Percentiles rank a stretch among this genome's conserved stretches.
Conservation (phyloP, 495 filamentous ascomycete species). For the Entonaema liquescens region DNA sequence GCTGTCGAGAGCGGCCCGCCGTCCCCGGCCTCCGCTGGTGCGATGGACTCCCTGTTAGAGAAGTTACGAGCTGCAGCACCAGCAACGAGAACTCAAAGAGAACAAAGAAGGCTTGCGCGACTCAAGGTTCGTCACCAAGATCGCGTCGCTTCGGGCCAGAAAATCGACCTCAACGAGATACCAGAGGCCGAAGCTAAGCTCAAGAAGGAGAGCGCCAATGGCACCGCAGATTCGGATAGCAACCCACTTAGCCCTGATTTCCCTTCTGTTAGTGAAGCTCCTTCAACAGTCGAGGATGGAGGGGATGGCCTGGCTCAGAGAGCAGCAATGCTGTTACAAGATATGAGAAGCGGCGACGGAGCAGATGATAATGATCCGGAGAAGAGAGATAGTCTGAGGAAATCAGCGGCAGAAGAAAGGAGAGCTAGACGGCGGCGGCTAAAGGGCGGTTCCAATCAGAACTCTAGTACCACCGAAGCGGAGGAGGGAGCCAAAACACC, state of each 20-base stretch:
- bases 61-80: slow-evolving; percentile 94
- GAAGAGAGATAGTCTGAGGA: slow-evolving; percentile 63
- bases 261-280: slow-evolving; percentile 52
- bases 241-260: slow-evolving; percentile 49
- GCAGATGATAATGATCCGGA: slow-evolving; percentile 66
- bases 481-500: slow-evolving; percentile 33
- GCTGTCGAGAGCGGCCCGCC: slow-evolving; percentile 58
- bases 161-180: slow-evolving; percentile 71
- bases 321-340: slow-evolving; percentile 82
- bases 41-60: slow-evolving; percentile 96
- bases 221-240: slow-evolving; percentile 46
- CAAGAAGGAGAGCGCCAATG: slow-evolving; percentile 27
- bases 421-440: slow-evolving; percentile 44
- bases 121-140: slow-evolving; percentile 92
- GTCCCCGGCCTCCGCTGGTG: slow-evolving; percentile 82
- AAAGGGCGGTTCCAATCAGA: slow-evolving; percentile 37
- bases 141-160: slow-evolving; percentile 86
- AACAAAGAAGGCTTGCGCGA: slow-evolving; percentile 84
- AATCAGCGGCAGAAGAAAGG: slow-evolving; percentile 54
- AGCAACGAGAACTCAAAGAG: slow-evolving; percentile 84
- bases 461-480: slow-evolving; percentile 25
- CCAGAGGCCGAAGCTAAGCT: slow-evolving; percentile 55
- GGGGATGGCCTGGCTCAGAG: slow-evolving; percentile 83
- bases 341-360: slow-evolving; percentile 71
- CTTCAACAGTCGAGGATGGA: slow-evolving; percentile 54